These are phyloP conservation scores for Macrophomina pseudophaseolina DNA, from an alignment of 2,329 filamentous ascomycete species.

Conservation along the genomic window DNA sequence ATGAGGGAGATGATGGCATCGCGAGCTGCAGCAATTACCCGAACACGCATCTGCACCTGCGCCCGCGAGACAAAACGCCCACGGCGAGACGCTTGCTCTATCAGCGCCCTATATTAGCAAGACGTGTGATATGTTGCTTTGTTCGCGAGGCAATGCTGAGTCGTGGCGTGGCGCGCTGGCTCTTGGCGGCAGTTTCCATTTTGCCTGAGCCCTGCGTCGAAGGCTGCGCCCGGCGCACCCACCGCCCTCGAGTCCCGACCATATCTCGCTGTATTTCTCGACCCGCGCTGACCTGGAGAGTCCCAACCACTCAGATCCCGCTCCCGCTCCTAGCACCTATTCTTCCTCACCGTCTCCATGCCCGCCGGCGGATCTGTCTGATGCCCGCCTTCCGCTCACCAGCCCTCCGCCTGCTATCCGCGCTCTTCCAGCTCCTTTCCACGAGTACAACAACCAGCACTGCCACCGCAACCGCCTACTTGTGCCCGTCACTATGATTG, in stretches of 20 bases:
- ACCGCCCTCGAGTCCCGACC: slow-evolving; percentile 20
- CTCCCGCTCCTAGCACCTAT: slow-evolving; percentile 3
- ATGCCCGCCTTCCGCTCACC: slow-evolving; percentile 19
- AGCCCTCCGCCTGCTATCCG: slow-evolving; percentile 5
- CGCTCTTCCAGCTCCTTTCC: slow-evolving; percentile 6
- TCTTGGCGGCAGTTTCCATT: neutral
- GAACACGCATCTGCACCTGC: too few relatives aligned
- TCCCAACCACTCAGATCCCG: slow-evolving; percentile 11
- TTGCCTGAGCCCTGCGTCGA: slow-evolving; percentile 16
- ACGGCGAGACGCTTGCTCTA: too few relatives aligned
- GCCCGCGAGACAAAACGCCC: too few relatives aligned
- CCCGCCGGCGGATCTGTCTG: neutral
- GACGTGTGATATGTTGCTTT: too few relatives aligned
- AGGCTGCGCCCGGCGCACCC: slow-evolving; percentile 15
- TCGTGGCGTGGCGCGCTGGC: neutral
- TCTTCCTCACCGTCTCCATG: slow-evolving; percentile 4
- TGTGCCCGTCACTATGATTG: slow-evolving; percentile 4
- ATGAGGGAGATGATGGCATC: too few relatives aligned
- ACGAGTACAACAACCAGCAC: neutral
- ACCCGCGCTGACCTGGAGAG: slow-evolving; percentile 11
- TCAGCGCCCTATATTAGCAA: too few relatives aligned
- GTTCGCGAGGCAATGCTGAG: neutral
- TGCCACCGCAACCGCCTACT: neutral
- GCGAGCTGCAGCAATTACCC: too few relatives aligned
- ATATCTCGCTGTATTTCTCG: slow-evolving; percentile 1